A percentile compares a stretch with the other conserved stretches of the same genome.
phyloP scores from a whole-genome alignment of 345 rosid species.

The Streptanthus diversifolius region DNA sequence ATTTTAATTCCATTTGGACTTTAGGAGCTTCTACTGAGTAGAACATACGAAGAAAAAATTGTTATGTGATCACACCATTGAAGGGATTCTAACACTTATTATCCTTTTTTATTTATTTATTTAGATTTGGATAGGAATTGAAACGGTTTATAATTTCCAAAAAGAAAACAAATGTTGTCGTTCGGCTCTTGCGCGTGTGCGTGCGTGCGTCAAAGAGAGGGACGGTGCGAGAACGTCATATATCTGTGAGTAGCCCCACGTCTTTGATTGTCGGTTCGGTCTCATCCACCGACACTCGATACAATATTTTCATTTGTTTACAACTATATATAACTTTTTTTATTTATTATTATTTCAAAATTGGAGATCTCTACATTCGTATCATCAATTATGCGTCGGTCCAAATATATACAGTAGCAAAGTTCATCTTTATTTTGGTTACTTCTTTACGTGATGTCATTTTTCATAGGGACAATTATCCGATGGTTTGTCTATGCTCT shows the following conservation, averaged over 20 bases:
- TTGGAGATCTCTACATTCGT: background rate
- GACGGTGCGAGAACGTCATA: conserved; percentile 33
- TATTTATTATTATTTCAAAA: background rate
- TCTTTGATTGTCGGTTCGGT: conserved; percentile 39
- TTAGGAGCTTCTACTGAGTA: conserved; percentile 9
- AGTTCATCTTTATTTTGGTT: conserved; percentile 26
- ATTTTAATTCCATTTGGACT: background rate
- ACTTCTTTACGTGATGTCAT: conserved; percentile 27
- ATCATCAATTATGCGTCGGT: conserved; percentile 32
- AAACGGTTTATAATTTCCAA: conserved; percentile 13
- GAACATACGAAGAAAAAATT: background rate
- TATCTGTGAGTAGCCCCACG: conserved; percentile 32
- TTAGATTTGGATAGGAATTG: conserved; percentile 2
- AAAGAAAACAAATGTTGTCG: conserved; percentile 28
- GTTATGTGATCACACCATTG: conserved; percentile 4
- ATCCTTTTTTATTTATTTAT: background rate
- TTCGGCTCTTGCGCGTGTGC: conserved; percentile 28
- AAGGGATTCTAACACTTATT: background rate
- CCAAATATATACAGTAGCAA: conserved; percentile 20
- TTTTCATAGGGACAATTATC: conserved; percentile 8
- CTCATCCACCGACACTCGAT: conserved; percentile 36
- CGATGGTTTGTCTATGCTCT: background rate
- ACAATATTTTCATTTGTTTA: conserved; percentile 12
- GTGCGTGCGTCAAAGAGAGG: conserved; percentile 22
- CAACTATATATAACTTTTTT: background rate